phyloP scores from a whole-genome alignment of 306 rosid species.

The Vigna nakashimae region DNA sequence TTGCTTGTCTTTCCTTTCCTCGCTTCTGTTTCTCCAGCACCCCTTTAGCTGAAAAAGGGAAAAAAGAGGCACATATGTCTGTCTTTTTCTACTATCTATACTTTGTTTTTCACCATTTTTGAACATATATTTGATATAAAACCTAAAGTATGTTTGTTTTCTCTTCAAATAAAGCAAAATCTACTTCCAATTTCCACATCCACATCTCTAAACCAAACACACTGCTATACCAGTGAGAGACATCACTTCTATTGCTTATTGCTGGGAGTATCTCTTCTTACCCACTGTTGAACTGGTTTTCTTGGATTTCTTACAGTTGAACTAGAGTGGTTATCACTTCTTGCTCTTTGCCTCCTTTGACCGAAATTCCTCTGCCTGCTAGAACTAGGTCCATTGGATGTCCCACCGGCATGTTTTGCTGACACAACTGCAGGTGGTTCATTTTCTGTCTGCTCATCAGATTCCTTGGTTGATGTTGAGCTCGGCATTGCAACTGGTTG shows the following conservation, averaged over 20 bases:
- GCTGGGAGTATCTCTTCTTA: slow-evolving; percentile 57
- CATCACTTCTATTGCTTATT: slow-evolving; percentile 39
- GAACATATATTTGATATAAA: slow-evolving; percentile 9
- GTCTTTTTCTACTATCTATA: slow-evolving; percentile 33
- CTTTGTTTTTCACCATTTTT: slow-evolving; percentile 13
- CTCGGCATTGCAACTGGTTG: slow-evolving; percentile 47
- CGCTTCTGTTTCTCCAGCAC: slow-evolving; percentile 6
- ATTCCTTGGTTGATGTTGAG: slow-evolving; percentile 40
- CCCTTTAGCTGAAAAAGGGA: background rate
- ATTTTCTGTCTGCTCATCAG: slow-evolving; percentile 49
- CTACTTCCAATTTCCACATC: background rate
- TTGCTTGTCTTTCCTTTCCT: slow-evolving; percentile 9
- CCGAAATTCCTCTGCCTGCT: slow-evolving; percentile 45
- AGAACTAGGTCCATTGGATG: slow-evolving; percentile 47
- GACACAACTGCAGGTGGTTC: slow-evolving; percentile 40
- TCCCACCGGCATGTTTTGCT: slow-evolving; percentile 38
- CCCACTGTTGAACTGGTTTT: slow-evolving; percentile 68
- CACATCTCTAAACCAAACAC: background rate
- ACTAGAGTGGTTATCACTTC: slow-evolving; percentile 38
- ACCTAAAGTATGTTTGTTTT: background rate
- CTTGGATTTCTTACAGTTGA: slow-evolving; percentile 52
- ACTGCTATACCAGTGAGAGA: slow-evolving; percentile 13
- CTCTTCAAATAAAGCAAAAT: background rate
- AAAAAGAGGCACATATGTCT: background rate
- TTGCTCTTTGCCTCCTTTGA: slow-evolving; percentile 41